These are phyloP conservation scores for Bremia lactucae DNA, from an alignment of 352 stramenopile genomes.

Conservation along the genomic window DNA sequence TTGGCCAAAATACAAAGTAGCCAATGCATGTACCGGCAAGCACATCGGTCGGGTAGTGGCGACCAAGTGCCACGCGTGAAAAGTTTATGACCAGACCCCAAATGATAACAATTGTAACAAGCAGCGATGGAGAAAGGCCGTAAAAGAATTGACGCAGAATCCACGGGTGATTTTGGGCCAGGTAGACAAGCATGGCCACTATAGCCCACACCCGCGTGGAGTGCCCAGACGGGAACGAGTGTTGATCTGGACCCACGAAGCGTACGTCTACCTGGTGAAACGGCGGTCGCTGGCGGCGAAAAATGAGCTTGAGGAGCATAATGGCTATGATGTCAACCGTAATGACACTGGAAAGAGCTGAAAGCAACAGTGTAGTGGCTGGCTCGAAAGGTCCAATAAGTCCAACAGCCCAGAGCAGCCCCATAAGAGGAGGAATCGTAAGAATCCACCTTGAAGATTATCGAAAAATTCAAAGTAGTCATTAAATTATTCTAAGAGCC, in stretches of 20 bases:
- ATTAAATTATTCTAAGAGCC: not conserved
- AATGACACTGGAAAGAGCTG: conserved; percentile 28
- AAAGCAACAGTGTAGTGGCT: conserved; percentile 28
- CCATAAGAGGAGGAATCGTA: conserved; percentile 29
- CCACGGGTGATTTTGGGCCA: conserved; percentile 36
- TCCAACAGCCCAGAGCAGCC: conserved; percentile 23
- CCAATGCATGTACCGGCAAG: conserved; percentile 53
- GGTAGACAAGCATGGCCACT: conserved; percentile 48
- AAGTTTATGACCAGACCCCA: conserved; percentile 71
- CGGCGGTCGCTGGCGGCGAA: conserved; percentile 60
- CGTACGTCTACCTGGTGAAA: conserved; percentile 62
- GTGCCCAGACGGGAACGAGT: conserved; percentile 81
- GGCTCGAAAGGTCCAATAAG: conserved; percentile 22
- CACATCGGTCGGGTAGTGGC: conserved; percentile 77
- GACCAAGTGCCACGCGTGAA: conserved; percentile 67
- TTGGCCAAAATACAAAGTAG: conserved; percentile 46
- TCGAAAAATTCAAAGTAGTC: not conserved
- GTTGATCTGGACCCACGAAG: conserved; percentile 75
- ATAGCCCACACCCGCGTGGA: conserved; percentile 68
- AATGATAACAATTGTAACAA: conserved; percentile 31
- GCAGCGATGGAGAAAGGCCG: conserved; percentile 21
- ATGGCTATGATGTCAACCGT: conserved; percentile 68
- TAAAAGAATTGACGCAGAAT: conserved; percentile 45
- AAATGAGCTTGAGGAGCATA: conserved; percentile 64
- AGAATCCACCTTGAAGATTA: conserved; percentile 24